Base-by-base conservation (phyloP, 371 early-diverging fungal genomes). In the Lichtheimia ramosa region DNA sequence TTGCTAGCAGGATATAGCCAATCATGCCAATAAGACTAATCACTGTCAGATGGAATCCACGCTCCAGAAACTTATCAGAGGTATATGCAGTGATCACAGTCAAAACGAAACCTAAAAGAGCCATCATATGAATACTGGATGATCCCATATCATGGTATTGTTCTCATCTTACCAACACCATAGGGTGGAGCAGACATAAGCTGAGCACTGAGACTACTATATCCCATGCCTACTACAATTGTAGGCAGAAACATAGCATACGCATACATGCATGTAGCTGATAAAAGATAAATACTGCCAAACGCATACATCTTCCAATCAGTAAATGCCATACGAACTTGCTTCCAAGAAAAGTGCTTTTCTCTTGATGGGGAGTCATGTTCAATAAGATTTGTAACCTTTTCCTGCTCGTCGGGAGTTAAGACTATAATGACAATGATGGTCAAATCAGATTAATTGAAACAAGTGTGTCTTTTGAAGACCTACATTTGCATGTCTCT, bases 221-320 rank as follows among this genome's bases (percentile, higher is more conserved):
- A 89, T 1, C 90, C 90, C 71, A 89, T 78, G 13, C 81, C 75
- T 28, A 73, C 73, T 59, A 92, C 85, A 48, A 92, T 87, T 43
- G 87, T 88, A 1, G 92, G 88, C 50, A 89, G 66, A 63, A 88
- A 92, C 18, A 87, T 72, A 55, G 80, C 74, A 48, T 87, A 69
- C 40, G 85, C 82, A 63, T 85, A 83, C 23, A 87, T 79, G 3
- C 88, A 88, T 5, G 83, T 43, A 39, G 28, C 21, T 14, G 42
- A 27, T 14, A 40, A 42, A 51, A 88, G 84, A 48, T 86, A 74
- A 58, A 85, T 86, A 27, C 79, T 68, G 14, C 83, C 59, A 51
- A 75, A 70, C 48, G 80, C 81, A 51, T 81, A 86, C 0, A 83
- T 84, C 59, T 78, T 82, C 68, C 74, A 81, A 59, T 89, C 88